Percentiles rank a stretch among this genome's conserved stretches.
Conservation (phyloP, 1,139 yeast species). For the Yarrowia galli region DNA sequence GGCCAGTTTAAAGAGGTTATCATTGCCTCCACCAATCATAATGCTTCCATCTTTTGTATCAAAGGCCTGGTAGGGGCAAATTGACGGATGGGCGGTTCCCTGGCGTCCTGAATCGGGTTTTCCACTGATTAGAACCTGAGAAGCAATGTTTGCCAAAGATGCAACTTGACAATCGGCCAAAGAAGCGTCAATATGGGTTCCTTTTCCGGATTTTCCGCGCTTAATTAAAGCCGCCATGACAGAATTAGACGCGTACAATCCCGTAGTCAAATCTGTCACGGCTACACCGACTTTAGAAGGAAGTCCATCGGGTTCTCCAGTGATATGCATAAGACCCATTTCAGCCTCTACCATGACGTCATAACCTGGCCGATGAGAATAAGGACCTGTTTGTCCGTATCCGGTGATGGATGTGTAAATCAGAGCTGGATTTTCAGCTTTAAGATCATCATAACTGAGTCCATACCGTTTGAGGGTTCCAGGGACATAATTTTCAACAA, state of each 20-base stretch:
- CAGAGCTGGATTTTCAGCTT: constrained; percentile 47
- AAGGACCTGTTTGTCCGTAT: constrained; percentile 54
- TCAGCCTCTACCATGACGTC: constrained; percentile 59
- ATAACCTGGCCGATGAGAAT: constrained; percentile 53
- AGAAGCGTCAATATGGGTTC: constrained; percentile 53
- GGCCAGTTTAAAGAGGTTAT: constrained; percentile 50
- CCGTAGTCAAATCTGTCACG: constrained; percentile 55
- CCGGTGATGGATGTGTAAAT: constrained; percentile 55
- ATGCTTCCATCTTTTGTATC: constrained; percentile 52
- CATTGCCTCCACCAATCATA: constrained; percentile 57
- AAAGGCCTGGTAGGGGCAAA: constrained; percentile 56
- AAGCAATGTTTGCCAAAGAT: constrained; percentile 54
- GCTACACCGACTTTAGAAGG: constrained; percentile 58
- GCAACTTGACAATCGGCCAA: constrained; percentile 55
- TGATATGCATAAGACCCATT: constrained; percentile 56
- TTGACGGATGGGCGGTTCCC: constrained; percentile 56
- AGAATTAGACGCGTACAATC: constrained; percentile 53
- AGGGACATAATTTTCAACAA: constrained; percentile 55
- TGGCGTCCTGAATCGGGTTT: constrained; percentile 54
- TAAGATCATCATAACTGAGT: constrained; percentile 49
- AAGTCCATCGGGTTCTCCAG: constrained; percentile 54
- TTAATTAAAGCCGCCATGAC: constrained; percentile 53
- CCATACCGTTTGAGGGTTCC: constrained; percentile 53
- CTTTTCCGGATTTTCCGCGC: constrained; percentile 51
- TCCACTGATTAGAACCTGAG: constrained; percentile 53